These are phyloP conservation scores for Exophiala bonariae DNA, from an alignment of 2,329 filamentous ascomycete genomes.

Conservation along the genomic window DNA sequence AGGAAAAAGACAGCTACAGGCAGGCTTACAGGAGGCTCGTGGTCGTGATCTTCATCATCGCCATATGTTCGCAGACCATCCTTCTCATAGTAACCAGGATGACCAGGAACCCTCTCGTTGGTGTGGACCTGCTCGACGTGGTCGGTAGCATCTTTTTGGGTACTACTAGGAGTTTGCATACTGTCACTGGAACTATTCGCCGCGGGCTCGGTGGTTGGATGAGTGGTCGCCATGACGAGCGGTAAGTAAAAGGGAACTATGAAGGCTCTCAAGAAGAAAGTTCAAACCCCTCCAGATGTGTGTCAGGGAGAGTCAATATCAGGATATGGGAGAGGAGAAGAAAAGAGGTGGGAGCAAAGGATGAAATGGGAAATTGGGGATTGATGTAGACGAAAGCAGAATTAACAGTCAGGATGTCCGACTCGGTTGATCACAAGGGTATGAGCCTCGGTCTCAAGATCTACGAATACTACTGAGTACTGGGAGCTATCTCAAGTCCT, in stretches of 20 bases:
- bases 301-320: background rate
- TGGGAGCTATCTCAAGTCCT: no score
- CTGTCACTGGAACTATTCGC: slow-evolving; percentile 16
- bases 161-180: slow-evolving; percentile 8
- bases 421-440: background rate
- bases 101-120: slow-evolving; percentile 33
- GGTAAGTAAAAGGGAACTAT: background rate
- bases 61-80: slow-evolving; percentile 46
- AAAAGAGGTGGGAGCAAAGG: slow-evolving; percentile 1
- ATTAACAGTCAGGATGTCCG: no score
- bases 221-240: slow-evolving; percentile 15
- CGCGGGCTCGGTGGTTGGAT: slow-evolving; percentile 1
- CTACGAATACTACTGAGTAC: no score
- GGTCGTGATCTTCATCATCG: slow-evolving; percentile 50
- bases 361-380: slow-evolving; percentile 2
- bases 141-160: slow-evolving; percentile 27
- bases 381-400: slow-evolving; percentile 13
- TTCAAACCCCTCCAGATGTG: no score
- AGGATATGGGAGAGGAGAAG: background rate
- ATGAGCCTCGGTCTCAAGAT: background rate
- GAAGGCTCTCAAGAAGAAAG: background rate
- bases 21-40: slow-evolving; percentile 45
- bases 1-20: background rate
- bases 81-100: slow-evolving; percentile 49
- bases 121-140: slow-evolving; percentile 32